Conservation (phyloP, 2,329 filamentous ascomycete species). For the Neurospora sp. region DNA sequence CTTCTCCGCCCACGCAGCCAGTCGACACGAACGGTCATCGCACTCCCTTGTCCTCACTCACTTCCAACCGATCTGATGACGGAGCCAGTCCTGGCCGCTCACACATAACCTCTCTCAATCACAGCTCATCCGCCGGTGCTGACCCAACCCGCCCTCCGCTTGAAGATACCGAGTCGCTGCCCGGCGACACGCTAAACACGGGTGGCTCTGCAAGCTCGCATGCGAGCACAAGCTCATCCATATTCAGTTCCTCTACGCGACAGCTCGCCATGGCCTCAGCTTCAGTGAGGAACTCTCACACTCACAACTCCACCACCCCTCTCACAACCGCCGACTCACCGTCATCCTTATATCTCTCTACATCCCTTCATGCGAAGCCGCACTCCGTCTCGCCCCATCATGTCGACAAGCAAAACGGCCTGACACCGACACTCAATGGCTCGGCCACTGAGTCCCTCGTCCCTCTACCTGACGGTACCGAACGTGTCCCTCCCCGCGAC, state of each 20-base stretch:
- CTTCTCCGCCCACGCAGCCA: conserved; percentile 17
- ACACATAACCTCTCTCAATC: conserved; percentile 19
- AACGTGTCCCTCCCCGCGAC: conserved; percentile 47
- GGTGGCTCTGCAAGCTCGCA: conserved; percentile 64
- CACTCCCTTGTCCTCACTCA: conserved; percentile 10
- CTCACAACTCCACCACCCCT: conserved; percentile 34
- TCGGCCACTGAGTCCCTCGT: conserved; percentile 23
- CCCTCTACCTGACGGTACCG: conserved; percentile 13
- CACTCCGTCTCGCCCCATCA: conserved; percentile 44
- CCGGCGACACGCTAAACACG: conserved; percentile 59
- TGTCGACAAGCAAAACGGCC: conserved; percentile 24
- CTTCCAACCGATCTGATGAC: conserved; percentile 6
- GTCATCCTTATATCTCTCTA: conserved; percentile 32
- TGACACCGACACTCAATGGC: conserved; percentile 19
- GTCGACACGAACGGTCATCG: conserved; percentile 19
- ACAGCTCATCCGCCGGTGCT: conserved; percentile 24
- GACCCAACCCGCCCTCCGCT: conserved; percentile 27
- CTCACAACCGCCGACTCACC: conserved; percentile 44
- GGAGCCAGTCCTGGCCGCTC: conserved; percentile 14
- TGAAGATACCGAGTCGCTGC: conserved; percentile 49
- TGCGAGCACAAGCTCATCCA: conserved; percentile 59
- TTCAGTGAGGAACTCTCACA: conserved; percentile 31
- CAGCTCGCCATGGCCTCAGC: conserved; percentile 31
- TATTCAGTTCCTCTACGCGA: conserved; percentile 48
- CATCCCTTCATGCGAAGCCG: conserved; percentile 38